Conservation (phyloP, 1,139 yeast genomes). For the Cylindricascospora bacillispora region DNA sequence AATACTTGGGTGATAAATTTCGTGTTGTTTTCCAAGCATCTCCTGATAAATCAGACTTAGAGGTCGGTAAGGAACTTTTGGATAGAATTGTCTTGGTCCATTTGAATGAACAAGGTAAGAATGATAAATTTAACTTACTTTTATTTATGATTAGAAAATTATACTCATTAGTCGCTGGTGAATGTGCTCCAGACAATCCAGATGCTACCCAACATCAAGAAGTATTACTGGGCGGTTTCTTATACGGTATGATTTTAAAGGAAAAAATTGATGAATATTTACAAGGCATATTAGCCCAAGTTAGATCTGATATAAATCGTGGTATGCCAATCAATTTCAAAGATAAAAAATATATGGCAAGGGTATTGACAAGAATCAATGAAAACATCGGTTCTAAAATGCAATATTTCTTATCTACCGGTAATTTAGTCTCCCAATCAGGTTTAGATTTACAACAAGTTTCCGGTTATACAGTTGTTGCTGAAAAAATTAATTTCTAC, state of each 20-base stretch:
- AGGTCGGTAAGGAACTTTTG: constrained; percentile 80
- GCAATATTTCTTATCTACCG: constrained; percentile 91
- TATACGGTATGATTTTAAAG: constrained; percentile 91
- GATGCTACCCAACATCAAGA: constrained; percentile 99
- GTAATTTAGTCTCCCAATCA: constrained; percentile 91
- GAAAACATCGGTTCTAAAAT: constrained; percentile 92
- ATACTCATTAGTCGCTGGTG: constrained; percentile 91
- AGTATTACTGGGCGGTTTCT: constrained; percentile 86
- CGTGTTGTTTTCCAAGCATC: constrained; percentile 86
- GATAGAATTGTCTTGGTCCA: constrained; percentile 83
- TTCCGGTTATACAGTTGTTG: constrained; percentile 96
- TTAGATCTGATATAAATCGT: constrained; percentile 70
- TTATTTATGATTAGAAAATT: constrained; percentile 91
- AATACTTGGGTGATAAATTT: constrained; percentile 90
- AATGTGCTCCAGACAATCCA: constrained; percentile 94
- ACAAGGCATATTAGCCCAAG: constrained; percentile 56
- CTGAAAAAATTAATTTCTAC: constrained; percentile 94
- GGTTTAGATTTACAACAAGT: constrained; percentile 98
- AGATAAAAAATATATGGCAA: constrained; percentile 69
- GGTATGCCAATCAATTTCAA: constrained; percentile 73
- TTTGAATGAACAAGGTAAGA: constrained; percentile 29
- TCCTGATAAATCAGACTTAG: constrained; percentile 76
- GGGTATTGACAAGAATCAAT: constrained; percentile 69
- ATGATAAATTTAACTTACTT: constrained; percentile 74
- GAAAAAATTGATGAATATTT: constrained; percentile 93